A percentile compares a stretch with the other conserved stretches of the same genome.
Conservation (phyloP, 352 stramenopile species). For the Globisporangium echinulatum region DNA sequence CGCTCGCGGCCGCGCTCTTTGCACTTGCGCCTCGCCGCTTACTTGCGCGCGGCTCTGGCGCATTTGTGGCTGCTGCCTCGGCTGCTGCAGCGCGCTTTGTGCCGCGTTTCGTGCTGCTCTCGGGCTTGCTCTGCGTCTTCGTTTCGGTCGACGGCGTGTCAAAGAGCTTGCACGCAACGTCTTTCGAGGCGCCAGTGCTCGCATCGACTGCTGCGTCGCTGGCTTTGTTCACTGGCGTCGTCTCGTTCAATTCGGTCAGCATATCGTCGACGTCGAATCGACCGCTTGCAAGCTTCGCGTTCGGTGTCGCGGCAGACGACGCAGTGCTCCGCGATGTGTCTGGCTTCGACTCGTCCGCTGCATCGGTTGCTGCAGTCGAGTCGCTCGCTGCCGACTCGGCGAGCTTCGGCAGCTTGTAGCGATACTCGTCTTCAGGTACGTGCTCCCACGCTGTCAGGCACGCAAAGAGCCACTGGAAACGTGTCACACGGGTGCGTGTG, state of each 20-base stretch:
- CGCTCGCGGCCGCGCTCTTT: neutral
- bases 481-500: slow-evolving; percentile 9
- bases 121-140: slow-evolving; percentile 9
- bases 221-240: slow-evolving; percentile 24
- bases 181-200: slow-evolving; percentile 18
- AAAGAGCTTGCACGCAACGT: slow-evolving; percentile 41
- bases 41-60: slow-evolving; percentile 27
- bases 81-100: slow-evolving; percentile 3
- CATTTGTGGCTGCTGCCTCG: slow-evolving; percentile 16
- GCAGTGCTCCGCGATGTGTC: neutral
- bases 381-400: slow-evolving; percentile 10
- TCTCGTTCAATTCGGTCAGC: slow-evolving; percentile 50
- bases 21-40: slow-evolving; percentile 14
- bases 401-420: slow-evolving; percentile 19
- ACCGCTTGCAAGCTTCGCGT: slow-evolving; percentile 15
- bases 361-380: slow-evolving; percentile 2
- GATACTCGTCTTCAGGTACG: slow-evolving; percentile 45
- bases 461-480: slow-evolving; percentile 53
- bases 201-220: slow-evolving; percentile 14
- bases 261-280: slow-evolving; percentile 54
- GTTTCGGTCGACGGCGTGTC: slow-evolving; percentile 40
- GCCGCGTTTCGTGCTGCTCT: neutral
- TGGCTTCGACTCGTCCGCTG: slow-evolving; percentile 4
- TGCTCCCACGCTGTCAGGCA: slow-evolving; percentile 66
- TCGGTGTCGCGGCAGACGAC: slow-evolving; percentile 14